Evolutionary conservation across 768 basidiomycete genomes (phyloP), one percentile per base, ranked within the genome.

Genomic region (Thelephora aurantiotincta): DNA sequence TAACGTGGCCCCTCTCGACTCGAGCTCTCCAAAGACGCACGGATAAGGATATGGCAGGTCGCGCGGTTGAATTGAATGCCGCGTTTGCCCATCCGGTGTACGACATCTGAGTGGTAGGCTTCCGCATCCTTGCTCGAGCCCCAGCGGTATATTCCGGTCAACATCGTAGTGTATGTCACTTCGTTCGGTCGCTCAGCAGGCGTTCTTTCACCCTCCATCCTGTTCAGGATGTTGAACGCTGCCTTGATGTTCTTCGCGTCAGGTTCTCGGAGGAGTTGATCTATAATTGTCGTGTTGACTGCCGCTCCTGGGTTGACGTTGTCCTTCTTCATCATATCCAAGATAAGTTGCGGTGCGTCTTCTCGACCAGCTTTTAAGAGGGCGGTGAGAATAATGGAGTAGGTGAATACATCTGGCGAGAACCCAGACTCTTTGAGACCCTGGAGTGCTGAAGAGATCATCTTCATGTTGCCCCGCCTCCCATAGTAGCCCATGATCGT

Each of bases 301-400:
- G 78, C 78, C 5, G 80, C 75, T 50, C 82, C 91, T 20, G 89
- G 79, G 52, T 74, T 60, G 35, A 93, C 66, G 18, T 80, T 80
- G 47, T 85, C 77, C 55, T 76, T 74, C 55, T 70, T 63, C 93
- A 97, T 97, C 50, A 85, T 67, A 38, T 68, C 64, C 44, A 91
- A 61, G 18, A 90, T 71, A 22, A 76, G 66, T 18, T 72, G 66
- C 5, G 75, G 72, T 1, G 86, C 82, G 54, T 91, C 81, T 22
- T 71, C 62, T 48, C 78, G 70, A 9, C 80, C 78, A 12, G 74
- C 75, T 52, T 74, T 76, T 44, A 91, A 72, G 46, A 94, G 60
- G 1, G 86, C 82, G 20, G 81, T 76, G 14, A 97, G 76, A 30
- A 97, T 71, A 11, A 81, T 90, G 3, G 92, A 90, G 61, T 82